Base-by-base conservation (phyloP, 1,284 basidiomycete species). In the Ceratobasidium sp. region DNA sequence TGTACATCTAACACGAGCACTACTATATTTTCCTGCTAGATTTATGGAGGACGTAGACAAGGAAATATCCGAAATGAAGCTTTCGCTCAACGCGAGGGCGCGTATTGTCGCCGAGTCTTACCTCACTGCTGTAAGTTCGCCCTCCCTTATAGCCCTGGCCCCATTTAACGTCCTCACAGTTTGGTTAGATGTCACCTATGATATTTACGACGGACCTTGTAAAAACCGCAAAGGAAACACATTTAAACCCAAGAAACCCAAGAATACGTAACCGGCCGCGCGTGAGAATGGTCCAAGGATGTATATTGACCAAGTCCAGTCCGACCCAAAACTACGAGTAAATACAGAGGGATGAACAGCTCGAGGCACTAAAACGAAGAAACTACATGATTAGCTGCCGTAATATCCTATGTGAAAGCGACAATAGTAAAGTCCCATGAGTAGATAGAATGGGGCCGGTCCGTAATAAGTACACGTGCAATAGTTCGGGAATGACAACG, bases 41-140 rank as follows among this genome's bases (percentile, higher is more conserved):
- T 98, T 98, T 77, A 98, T 98, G 95, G 95, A 98, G 77, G 95
- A 98, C 75, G 95, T 98, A 2, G 92, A 93, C 77, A 91, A 89
- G 77, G 91, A 93, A 77, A 93, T 94, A 76, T 93, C 90, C 71
- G 89, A 91, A 77, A 92, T 93, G 89, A 93, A 92, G 76, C 84
- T 94, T 7, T 90, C 90, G 74, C 82, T 99, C 70, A 99, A 99
- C 75, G 95, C 95, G 30, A 86, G 97, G 69, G 95, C 97, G 1
- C 91, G 97, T 79, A 98, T 92, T 70, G 96, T 99, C 29, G 97
- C 97, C 36, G 97, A 99, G 77, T 90, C 90, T 7, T 92, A 92
- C 75, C 80, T 92, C 70, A 85, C 84, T 66, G 87, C 88, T 25
- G 89, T 90, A 76, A 75, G 90, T 81, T 33, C n/a, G 7, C 52